Evolutionary conservation across 768 basidiomycete species (phyloP), one percentile per base, ranked within the genome.

Genomic region (Boletus edulis): DNA sequence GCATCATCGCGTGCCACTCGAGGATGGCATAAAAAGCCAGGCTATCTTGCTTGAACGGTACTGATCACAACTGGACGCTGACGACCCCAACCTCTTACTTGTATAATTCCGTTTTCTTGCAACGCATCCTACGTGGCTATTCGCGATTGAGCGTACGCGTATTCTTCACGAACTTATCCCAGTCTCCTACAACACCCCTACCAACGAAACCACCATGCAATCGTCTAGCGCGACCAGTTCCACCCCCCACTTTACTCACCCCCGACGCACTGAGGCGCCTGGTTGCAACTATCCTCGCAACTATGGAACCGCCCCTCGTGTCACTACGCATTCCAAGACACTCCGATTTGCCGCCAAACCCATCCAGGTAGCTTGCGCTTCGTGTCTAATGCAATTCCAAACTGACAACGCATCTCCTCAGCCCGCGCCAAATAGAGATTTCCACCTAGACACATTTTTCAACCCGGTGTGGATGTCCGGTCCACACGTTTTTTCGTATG

Each of bases 401-500:
- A 7, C 31, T 56, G 35, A 63, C 27, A 17, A 18, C 7, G 18
- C 42, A 35, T 32, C 12, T 18, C 11, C 10, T 13, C 24, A 58
- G 56, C 24, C 40, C 20, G 14, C n/a, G 32, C n/a, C 37, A 3
- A 31, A 18, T 15, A 50, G 24, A 27, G 70, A 86, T 80, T 69
- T 86, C 76, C 63, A 81, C 77, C 47, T 76, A 68, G 60, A 85
- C 76, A 34, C 76, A 68, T 54, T 82, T 75, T 52, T 76, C 70
- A 54, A 75, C 59, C 40, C 63, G 56, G 35, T 76, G 69, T 41
- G 82, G 78, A 68, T 57, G 58, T 53, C 60, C 2, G 61, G 66
- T 40, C 60, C 62, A 37, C 37, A 60, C 7, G 64, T 67, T 7
- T 67, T 68, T 43, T 53, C 58, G 8, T 66, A 64, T 7, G 42